phyloP scores from a whole-genome alignment of 805 yeast genomes.

The Pichia thaimueangensis region DNA sequence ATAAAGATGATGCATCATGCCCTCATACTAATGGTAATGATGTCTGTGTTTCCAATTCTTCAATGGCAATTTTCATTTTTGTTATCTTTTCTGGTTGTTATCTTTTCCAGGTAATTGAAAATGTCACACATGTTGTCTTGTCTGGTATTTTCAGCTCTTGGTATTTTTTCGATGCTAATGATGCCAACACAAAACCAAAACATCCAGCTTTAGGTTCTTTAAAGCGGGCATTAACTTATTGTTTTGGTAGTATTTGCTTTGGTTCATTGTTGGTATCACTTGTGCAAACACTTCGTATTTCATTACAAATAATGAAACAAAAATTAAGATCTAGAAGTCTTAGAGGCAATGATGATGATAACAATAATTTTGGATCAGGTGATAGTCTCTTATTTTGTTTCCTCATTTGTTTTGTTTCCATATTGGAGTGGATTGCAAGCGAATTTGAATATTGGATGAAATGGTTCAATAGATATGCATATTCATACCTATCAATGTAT shows the following conservation, averaged over 20 bases:
- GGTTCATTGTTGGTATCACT: slow-evolving; percentile 72
- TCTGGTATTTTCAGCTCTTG: slow-evolving; percentile 87
- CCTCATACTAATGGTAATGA: slow-evolving; percentile 26
- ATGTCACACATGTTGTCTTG: slow-evolving; percentile 72
- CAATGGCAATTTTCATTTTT: slow-evolving; percentile 38
- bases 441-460: slow-evolving; percentile 41
- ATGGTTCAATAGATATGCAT: slow-evolving; percentile 88
- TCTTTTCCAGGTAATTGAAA: slow-evolving; percentile 76
- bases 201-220: slow-evolving; percentile 79
- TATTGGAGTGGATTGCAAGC: slow-evolving; percentile 59
- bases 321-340: slow-evolving; percentile 24
- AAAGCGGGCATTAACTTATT: slow-evolving; percentile 68
- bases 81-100: slow-evolving; percentile 79
- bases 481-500: slow-evolving; percentile 78
- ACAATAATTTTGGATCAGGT: slow-evolving; percentile 37
- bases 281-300: slow-evolving; percentile 56
- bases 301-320: slow-evolving; percentile 44
- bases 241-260: slow-evolving; percentile 85
- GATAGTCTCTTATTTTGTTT: slow-evolving; percentile 43
- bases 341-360: slow-evolving; percentile 37
- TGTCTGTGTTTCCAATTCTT: slow-evolving; percentile 26
- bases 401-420: slow-evolving; percentile 35
- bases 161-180: slow-evolving; percentile 55
- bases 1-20: slow-evolving; percentile 49
- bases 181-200: slow-evolving; percentile 52